Evolutionary conservation across 2,329 filamentous ascomycete genomes (phyloP).

Genomic region (Diaporthe citri): DNA sequence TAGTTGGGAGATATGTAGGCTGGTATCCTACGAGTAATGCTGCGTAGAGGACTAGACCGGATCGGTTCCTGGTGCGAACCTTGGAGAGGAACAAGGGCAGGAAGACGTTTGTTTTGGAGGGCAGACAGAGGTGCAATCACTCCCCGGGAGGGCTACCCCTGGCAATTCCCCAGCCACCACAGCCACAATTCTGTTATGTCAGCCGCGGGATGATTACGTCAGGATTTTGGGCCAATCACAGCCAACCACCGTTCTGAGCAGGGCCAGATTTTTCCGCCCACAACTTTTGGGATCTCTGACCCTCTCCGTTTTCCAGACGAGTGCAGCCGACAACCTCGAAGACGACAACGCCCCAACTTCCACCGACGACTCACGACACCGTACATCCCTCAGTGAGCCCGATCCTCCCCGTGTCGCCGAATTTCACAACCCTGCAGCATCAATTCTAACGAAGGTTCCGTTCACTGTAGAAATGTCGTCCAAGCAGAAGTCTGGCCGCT

Average conservation of each 20-base stretch:
- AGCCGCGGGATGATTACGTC: background rate
- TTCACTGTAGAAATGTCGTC: slow-evolving; percentile 72
- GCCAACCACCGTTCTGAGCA: background rate
- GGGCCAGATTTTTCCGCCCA: slow-evolving; percentile 32
- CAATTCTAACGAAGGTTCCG: slow-evolving; percentile 46
- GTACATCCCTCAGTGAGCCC: slow-evolving; percentile 42
- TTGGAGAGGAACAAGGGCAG: background rate
- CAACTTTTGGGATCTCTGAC: slow-evolving; percentile 24
- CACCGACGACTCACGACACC: slow-evolving; percentile 47
- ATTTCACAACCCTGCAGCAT: slow-evolving; percentile 34
- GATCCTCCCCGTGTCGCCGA: slow-evolving; percentile 12
- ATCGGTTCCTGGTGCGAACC: background rate
- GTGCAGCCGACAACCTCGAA: slow-evolving; percentile 34
- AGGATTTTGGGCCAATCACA: background rate
- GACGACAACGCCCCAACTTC: slow-evolving; percentile 33
- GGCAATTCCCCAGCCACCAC: background rate
- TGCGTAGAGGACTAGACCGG: background rate
- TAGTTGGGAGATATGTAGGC: background rate
- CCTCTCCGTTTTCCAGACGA: slow-evolving; percentile 27
- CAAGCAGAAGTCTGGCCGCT: slow-evolving; percentile 81
- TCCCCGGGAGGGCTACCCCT: background rate
- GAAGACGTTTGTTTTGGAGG: background rate
- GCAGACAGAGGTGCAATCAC: background rate
- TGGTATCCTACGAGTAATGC: background rate
- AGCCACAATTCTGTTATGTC: background rate